phyloP scores from a whole-genome alignment of 2,329 filamentous ascomycete species.

The Polytolypa hystricis region DNA sequence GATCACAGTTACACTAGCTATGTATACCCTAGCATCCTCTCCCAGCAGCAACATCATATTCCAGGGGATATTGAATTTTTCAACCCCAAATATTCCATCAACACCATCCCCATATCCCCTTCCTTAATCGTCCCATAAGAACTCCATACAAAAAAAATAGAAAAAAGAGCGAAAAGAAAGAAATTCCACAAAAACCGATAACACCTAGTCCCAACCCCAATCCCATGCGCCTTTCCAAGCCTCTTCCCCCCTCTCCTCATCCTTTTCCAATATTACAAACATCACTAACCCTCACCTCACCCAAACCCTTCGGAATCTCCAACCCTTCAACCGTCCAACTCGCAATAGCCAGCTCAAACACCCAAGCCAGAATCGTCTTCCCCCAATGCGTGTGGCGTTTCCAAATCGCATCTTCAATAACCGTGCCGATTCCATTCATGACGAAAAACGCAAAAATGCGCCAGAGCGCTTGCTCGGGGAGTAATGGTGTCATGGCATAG shows the following conservation, averaged over 20 bases:
- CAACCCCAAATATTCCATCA: too few relatives aligned
- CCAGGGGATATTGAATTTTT: too few relatives aligned
- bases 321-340: conserved; percentile 19
- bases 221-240: too few relatives aligned
- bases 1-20: too few relatives aligned
- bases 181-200: not conserved
- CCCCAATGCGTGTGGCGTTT: conserved; percentile 16
- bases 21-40: too few relatives aligned
- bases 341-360: conserved; percentile 18
- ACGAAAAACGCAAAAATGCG: conserved; percentile 31
- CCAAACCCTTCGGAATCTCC: conserved; percentile 15
- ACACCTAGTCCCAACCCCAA: too few relatives aligned
- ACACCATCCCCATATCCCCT: not conserved
- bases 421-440: conserved; percentile 29
- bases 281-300: conserved; percentile 12
- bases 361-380: conserved; percentile 17
- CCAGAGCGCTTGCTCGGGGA: conserved; percentile 19
- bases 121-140: not conserved
- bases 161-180: not conserved
- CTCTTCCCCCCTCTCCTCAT: too few relatives aligned
- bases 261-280: conserved; percentile 12
- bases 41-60: too few relatives aligned
- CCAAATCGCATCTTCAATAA: conserved; percentile 17
- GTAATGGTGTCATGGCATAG: conserved; percentile 26
- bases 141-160: not conserved